Evolutionary conservation across 176 grass and related monocot species (phyloP), one percentile per base, ranked within the genome.

Genomic region (Areca catechu): DNA sequence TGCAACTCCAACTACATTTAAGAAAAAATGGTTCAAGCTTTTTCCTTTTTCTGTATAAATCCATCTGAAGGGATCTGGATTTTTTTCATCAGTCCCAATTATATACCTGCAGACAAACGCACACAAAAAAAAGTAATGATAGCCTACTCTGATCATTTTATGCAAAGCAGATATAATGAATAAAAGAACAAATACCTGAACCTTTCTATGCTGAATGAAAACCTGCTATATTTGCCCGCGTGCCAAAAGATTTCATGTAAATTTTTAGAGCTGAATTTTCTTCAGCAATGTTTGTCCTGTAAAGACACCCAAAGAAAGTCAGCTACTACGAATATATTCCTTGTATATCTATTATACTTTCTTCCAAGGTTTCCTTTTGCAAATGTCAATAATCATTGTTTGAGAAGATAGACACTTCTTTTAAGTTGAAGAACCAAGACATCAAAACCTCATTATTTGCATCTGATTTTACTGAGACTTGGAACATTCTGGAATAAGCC

Each of bases 401-500:
- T 24, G 9, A 10, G 16, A 22, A 49, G 21, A 9, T 15, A 22
- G 48, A 34, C 24, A 24, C 15, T 43, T 43, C 7, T 12, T 2
- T 24, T n/a, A 23, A 16, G 25, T 28, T 15, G 17, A 19, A 28
- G 47, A 30, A 50, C 23, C 9, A 19, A 7, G 9, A 12, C 9
- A 43, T 10, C 12, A 15, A 47, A 77, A 97, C 92, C 49, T 80
- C 61, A 17, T 70, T 65, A 37, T 61, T 74, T 28, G 71, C 79
- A 22, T 86, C 92, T 69, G 80, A 75, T 77, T 63, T 84, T 76
- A 71, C 61, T 48, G 86, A 85, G 24, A 74, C 27, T 76, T 85
- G 83, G 50, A 97, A 97, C 83, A 97, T 76, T 80, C 63, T 97
- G 0, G 92, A 88, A 50, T 81, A 97, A 19, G 83, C 80, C 80